Evolutionary conservation across 2,329 filamentous ascomycete species (phyloP).

Genomic region (Leptographium radiaticola): DNA sequence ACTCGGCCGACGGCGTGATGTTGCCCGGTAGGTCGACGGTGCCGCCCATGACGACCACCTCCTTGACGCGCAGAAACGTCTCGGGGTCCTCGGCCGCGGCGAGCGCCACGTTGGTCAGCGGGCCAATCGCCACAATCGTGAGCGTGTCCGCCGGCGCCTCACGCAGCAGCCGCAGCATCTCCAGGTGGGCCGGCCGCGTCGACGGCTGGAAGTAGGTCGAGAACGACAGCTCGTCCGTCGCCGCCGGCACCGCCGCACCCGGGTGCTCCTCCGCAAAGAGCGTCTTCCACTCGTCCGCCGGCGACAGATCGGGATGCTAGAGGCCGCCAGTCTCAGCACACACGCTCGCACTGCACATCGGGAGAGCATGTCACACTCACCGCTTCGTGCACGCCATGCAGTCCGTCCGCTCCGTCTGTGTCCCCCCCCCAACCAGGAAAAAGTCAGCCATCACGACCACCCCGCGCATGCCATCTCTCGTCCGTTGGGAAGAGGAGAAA

Average conservation of each 20-base stretch:
- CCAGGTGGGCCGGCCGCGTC: slow-evolving; percentile 58
- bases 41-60: slow-evolving; percentile 93
- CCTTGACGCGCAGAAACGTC: slow-evolving; percentile 77
- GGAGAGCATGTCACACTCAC: slow-evolving; percentile 19
- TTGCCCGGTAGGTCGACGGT: slow-evolving; percentile 71
- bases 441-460: background rate
- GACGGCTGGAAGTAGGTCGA: slow-evolving; percentile 63
- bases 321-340: background rate
- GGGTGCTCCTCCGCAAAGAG: slow-evolving; percentile 40
- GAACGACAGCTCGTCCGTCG: slow-evolving; percentile 28
- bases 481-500: no score
- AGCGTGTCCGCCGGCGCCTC: slow-evolving; percentile 76
- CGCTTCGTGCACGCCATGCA: slow-evolving; percentile 59
- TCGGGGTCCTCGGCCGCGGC: slow-evolving; percentile 82
- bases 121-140: slow-evolving; percentile 81
- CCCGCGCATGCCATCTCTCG: background rate
- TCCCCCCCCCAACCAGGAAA: background rate
- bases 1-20: slow-evolving; percentile 74
- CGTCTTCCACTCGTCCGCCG: slow-evolving; percentile 59
- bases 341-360: background rate
- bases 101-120: slow-evolving; percentile 83
- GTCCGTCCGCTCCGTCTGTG: slow-evolving; percentile 59
- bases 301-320: slow-evolving; percentile 57
- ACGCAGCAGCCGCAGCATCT: slow-evolving; percentile 75
- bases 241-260: slow-evolving; percentile 11